phyloP scores from a whole-genome alignment of 371 early-diverging fungal species.

The Parasitella parasitica region DNA sequence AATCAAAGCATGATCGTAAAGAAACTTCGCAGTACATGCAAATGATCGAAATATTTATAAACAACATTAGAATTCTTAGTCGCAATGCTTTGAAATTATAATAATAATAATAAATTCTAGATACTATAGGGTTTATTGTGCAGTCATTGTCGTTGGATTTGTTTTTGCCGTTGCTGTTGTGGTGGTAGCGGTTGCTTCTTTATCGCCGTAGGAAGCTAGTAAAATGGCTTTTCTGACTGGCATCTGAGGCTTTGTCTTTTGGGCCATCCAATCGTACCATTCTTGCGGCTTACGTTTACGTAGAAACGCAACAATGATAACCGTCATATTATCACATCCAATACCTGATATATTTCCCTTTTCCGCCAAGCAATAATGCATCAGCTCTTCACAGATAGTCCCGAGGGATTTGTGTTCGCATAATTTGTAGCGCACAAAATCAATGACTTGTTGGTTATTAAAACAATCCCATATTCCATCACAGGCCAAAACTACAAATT shows the following conservation, averaged over 20 bases:
- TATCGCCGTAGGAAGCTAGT: neutral
- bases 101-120: neutral
- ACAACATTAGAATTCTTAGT: constrained; percentile 53
- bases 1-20: constrained; percentile 31
- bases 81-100: constrained; percentile 25
- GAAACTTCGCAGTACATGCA: constrained; percentile 49
- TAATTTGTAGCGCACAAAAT: constrained; percentile 71
- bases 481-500: constrained; percentile 91
- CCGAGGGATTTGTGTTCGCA: constrained; percentile 47
- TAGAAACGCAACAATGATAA: constrained; percentile 83
- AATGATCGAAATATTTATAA: constrained; percentile 56
- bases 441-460: constrained; percentile 80
- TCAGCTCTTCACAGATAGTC: constrained; percentile 75
- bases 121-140: neutral
- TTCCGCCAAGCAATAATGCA: constrained; percentile 85
- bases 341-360: constrained; percentile 77
- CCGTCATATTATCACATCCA: constrained; percentile 97
- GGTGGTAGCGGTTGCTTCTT: neutral
- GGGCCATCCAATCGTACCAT: constrained; percentile 60
- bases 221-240: constrained; percentile 18
- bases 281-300: constrained; percentile 63
- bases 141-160: neutral
- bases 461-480: constrained; percentile 98
- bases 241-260: constrained; percentile 14
- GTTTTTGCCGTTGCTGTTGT: neutral